Percentiles rank a stretch among this genome's conserved stretches.
phyloP scores from a whole-genome alignment of 1,284 basidiomycete species.

The Stygiomarasmius scandens region DNA sequence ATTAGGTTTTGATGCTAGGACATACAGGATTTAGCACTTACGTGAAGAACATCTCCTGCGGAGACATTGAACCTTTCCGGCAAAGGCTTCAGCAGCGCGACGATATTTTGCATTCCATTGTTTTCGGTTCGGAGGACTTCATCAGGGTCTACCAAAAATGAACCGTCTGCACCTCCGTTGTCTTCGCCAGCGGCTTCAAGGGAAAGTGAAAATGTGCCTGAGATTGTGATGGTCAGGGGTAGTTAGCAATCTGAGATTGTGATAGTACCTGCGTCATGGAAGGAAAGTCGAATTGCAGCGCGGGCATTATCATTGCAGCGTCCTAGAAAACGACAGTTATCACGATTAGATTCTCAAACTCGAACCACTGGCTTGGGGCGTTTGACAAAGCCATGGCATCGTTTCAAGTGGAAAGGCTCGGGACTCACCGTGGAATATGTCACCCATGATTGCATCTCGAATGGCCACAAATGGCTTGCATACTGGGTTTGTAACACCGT shows the following conservation, averaged over 20 bases:
- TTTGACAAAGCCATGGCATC: neutral
- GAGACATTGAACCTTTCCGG: slow-evolving; percentile 12
- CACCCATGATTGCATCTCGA: slow-evolving; percentile 19
- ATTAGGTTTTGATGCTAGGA: no score
- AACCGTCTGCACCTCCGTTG: slow-evolving; percentile 19
- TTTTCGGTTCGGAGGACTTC: slow-evolving; percentile 15
- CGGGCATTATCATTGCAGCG: slow-evolving; percentile 13
- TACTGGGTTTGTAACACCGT: slow-evolving; percentile 1
- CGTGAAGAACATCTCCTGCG: slow-evolving; percentile 15
- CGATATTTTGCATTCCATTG: slow-evolving; percentile 14
- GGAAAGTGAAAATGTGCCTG: slow-evolving; percentile 17
- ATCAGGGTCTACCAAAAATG: slow-evolving; percentile 13
- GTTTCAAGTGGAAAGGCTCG: no score
- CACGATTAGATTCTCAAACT: neutral
- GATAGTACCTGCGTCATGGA: slow-evolving; percentile 20
- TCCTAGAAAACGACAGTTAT: neutral
- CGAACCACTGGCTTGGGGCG: neutral
- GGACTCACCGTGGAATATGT: slow-evolving; percentile 12
- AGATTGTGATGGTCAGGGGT: no score
- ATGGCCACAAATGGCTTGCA: slow-evolving; percentile 18
- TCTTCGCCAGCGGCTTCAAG: slow-evolving; percentile 5
- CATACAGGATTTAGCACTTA: neutral
- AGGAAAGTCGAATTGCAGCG: slow-evolving; percentile 14
- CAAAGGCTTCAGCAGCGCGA: slow-evolving; percentile 9
- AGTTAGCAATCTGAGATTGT: no score